Conservation (phyloP, 768 basidiomycete genomes). For the Lactifluus piperatus region DNA sequence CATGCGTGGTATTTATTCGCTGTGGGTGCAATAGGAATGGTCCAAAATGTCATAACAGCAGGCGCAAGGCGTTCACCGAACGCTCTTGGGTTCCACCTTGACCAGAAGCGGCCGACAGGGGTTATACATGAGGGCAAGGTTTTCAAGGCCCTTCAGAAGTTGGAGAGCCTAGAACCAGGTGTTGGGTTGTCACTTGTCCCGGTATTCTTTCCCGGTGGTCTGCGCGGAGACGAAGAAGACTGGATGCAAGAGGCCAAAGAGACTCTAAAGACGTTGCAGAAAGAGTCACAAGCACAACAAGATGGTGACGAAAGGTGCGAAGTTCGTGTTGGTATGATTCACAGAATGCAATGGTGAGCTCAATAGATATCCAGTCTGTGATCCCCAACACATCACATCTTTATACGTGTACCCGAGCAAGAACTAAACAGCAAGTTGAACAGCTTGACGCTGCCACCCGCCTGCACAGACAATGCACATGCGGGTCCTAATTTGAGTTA, state of each 20-base stretch:
- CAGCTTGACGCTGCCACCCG: no score
- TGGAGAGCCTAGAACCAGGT: constrained; percentile 11
- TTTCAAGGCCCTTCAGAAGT: constrained; percentile 14
- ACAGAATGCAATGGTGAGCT: not conserved
- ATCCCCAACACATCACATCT: not conserved
- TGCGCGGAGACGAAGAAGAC: constrained; percentile 16
- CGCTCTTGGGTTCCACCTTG: constrained; percentile 24
- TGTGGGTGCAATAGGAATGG: constrained; percentile 24
- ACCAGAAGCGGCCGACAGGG: not conserved
- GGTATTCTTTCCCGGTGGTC: constrained; percentile 20
- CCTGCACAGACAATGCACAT: no score
- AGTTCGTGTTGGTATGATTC: not conserved
- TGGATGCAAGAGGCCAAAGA: not conserved
- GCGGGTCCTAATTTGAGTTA: no score
- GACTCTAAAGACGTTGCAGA: not conserved
- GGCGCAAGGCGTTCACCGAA: constrained; percentile 20
- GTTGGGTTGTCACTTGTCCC: constrained; percentile 19
- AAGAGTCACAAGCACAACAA: not conserved
- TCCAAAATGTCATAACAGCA: constrained; percentile 23
- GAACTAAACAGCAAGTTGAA: no score
- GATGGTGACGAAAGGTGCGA: not conserved
- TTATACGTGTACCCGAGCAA: not conserved
- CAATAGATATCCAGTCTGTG: not conserved
- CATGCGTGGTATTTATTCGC: constrained; percentile 24
- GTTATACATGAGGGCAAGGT: constrained; percentile 18